These are phyloP conservation scores for Spraguea lophii DNA, from an alignment of 371 early-diverging fungal genomes.

Conservation along the genomic window DNA sequence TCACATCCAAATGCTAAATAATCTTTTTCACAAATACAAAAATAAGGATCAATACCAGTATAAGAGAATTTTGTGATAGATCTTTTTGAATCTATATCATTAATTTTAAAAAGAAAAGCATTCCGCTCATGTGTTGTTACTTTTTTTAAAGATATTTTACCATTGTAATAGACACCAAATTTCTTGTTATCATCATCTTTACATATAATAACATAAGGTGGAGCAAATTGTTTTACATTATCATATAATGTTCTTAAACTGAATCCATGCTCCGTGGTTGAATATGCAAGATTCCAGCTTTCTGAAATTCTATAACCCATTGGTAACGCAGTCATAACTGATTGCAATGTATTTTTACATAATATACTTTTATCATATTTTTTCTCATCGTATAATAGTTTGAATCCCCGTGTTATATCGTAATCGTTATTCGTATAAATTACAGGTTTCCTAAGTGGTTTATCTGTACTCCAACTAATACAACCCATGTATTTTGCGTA, in stretches of 20 bases:
- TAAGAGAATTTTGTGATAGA: conserved; percentile 7
- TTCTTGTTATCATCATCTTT: not conserved
- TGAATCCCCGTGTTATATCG: too few species aligned
- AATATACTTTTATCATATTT: too few species aligned
- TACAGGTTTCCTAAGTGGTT: too few species aligned
- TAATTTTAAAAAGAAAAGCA: conserved; percentile 19
- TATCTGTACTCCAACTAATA: too few species aligned
- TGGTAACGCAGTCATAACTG: too few species aligned
- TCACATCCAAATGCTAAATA: conserved; percentile 31
- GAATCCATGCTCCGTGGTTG: not conserved
- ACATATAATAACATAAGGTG: not conserved
- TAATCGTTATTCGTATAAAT: too few species aligned
- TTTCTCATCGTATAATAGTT: too few species aligned
- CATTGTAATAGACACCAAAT: not conserved
- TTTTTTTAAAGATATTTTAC: not conserved
- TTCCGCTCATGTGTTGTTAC: not conserved
- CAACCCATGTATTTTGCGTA: too few species aligned
- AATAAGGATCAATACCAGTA: not conserved
- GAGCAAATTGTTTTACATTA: not conserved
- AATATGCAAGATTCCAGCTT: not conserved
- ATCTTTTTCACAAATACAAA: not conserved
- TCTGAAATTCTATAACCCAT: too few species aligned
- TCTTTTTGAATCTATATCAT: not conserved
- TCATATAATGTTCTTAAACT: not conserved
- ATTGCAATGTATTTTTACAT: too few species aligned